phyloP scores from a whole-genome alignment of 2,329 filamentous ascomycete genomes.

The Phialophora macrospora region DNA sequence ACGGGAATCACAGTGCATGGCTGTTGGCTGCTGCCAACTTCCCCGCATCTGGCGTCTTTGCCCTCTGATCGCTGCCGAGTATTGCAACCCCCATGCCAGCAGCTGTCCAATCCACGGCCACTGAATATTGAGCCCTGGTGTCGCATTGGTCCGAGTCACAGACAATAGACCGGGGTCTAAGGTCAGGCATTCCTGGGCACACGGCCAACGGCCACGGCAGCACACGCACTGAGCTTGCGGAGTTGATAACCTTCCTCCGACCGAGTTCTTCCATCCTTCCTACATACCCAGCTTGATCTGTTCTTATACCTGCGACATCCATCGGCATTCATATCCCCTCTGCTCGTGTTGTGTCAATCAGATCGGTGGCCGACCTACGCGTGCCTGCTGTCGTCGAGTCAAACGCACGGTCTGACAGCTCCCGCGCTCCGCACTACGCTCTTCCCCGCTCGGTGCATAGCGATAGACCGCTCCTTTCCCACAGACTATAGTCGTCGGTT shows the following conservation, averaged over 20 bases:
- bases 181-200: constrained; percentile 10
- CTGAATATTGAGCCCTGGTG: neutral
- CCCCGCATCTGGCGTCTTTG: constrained; percentile 21
- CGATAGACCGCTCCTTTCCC: constrained; percentile 18
- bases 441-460: constrained; percentile 19
- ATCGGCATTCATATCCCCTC: constrained; percentile 2
- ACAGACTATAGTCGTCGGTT: constrained; percentile 3
- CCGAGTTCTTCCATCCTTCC: constrained; percentile 26
- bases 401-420: neutral
- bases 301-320: constrained; percentile 10
- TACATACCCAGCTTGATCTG: constrained; percentile 2
- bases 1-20: constrained; percentile 1
- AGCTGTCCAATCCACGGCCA: constrained; percentile 18
- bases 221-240: constrained; percentile 11
- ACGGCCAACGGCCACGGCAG: constrained; percentile 22
- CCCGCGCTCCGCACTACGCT: constrained; percentile 12
- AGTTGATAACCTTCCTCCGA: constrained; percentile 30
- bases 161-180: neutral
- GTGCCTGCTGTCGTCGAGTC: constrained; percentile 6
- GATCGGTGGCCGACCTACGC: constrained; percentile 10
- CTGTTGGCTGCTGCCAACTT: constrained; percentile 9
- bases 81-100: neutral
- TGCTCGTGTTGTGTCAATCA: constrained; percentile 3
- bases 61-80: constrained; percentile 14
- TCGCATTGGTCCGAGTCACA: constrained; percentile 6